Evolutionary conservation across 208 protist genomes (phyloP).

Genomic region (Leishmania gerbilli): DNA sequence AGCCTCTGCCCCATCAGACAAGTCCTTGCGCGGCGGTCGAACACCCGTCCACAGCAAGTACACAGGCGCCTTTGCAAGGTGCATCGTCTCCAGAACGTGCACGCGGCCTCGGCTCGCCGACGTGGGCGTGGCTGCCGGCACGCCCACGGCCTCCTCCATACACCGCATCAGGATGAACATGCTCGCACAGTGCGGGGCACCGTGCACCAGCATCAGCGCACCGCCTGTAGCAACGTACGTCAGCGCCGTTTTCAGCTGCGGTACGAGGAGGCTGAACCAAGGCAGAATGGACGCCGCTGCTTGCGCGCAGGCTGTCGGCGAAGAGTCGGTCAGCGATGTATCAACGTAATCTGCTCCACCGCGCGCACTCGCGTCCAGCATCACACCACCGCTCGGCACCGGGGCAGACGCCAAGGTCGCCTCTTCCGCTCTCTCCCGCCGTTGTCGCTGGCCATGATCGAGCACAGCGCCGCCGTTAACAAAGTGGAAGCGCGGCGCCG

Average conservation of each 20-base stretch:
- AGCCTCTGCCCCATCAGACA: background rate
- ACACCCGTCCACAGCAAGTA: constrained; percentile 53
- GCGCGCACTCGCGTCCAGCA: background rate
- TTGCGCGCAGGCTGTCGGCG: background rate
- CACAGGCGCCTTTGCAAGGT: constrained; percentile 66
- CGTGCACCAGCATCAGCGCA: constrained; percentile 75
- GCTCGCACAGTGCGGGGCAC: constrained; percentile 72
- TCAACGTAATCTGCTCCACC: background rate
- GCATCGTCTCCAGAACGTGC: constrained; percentile 68
- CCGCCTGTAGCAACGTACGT: constrained; percentile 48
- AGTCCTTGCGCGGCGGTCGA: background rate
- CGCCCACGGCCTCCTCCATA: constrained; percentile 32
- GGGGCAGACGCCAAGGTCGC: background rate
- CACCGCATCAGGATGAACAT: constrained; percentile 62
- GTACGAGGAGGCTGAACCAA: constrained; percentile 79
- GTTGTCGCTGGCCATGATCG: constrained; percentile 72
- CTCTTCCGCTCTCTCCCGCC: constrained; percentile 3
- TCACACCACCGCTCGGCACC: background rate
- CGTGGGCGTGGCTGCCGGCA: background rate
- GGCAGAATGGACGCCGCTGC: constrained; percentile 38
- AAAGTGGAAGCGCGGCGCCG: constrained; percentile 46
- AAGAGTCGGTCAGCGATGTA: background rate
- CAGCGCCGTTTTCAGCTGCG: constrained; percentile 65
- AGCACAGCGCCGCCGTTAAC: constrained; percentile 84
- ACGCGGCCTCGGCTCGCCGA: constrained; percentile 17